Evolutionary conservation across 305 asterid species (phyloP).

Genomic region (Fraxinus floribunda): DNA sequence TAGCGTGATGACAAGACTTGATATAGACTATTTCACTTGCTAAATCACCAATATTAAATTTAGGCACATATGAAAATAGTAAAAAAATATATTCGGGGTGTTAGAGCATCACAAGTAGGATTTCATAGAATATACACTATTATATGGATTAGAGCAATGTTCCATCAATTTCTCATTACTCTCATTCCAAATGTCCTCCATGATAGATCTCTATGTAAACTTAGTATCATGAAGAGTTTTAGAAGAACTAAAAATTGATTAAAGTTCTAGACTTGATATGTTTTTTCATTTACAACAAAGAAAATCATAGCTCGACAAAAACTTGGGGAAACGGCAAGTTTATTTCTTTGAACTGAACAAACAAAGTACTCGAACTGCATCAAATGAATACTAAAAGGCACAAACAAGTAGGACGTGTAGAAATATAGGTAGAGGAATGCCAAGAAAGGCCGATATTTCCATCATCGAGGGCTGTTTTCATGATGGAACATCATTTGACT

Average conservation of each 20-base stretch:
- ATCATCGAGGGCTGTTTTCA: constrained; percentile 40
- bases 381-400: not conserved
- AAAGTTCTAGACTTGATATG: not conserved
- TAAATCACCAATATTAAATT: no score
- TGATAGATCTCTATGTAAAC: not conserved
- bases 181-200: not conserved
- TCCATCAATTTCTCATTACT: not conserved
- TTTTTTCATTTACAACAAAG: not conserved
- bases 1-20: no score
- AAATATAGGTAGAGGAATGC: not conserved
- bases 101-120: not conserved
- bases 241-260: not conserved
- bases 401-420: not conserved
- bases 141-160: not conserved
- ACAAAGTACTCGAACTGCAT: not conserved
- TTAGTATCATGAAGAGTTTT: not conserved
- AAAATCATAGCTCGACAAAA: not conserved
- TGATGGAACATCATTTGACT: constrained; percentile 30
- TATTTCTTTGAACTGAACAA: not conserved
- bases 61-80: no score
- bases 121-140: not conserved
- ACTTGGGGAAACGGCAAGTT: not conserved
- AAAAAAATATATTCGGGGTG: no score
- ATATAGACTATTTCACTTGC: no score
- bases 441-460: not conserved